Conservation (phyloP, 2,329 filamentous ascomycete genomes). For the Tolypocladium ovalisporum region DNA sequence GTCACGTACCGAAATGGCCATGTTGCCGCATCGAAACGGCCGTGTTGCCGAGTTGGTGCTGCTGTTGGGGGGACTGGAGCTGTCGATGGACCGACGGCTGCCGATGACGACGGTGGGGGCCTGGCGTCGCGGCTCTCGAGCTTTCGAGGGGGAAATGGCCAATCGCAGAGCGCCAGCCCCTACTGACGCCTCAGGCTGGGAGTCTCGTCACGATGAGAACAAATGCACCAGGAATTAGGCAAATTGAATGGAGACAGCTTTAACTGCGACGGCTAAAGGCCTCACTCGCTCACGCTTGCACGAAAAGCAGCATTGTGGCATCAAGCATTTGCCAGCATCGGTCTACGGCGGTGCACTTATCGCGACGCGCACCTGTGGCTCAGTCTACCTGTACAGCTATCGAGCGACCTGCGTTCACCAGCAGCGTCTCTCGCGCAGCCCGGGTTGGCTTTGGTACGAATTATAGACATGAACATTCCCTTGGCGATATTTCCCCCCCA, state of each 20-base stretch:
- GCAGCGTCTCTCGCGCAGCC: not conserved
- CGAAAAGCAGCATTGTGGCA: not conserved
- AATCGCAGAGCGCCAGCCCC: not conserved
- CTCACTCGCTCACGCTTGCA: not conserved
- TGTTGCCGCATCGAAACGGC: conserved; percentile 9
- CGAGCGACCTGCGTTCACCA: not conserved
- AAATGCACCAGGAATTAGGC: not conserved
- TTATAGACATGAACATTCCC: not conserved
- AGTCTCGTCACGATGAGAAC: not conserved
- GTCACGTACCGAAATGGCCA: conserved; percentile 13
- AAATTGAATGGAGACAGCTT: no score
- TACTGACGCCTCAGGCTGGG: not conserved
- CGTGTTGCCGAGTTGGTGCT: not conserved
- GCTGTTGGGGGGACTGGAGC: not conserved
- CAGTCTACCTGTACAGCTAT: no score
- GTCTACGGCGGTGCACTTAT: not conserved
- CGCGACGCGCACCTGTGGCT: not conserved
- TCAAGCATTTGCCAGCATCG: not conserved
- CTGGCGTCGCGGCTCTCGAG: not conserved
- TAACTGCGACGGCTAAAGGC: no score
- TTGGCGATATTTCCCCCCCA: no score
- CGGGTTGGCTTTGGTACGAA: not conserved
- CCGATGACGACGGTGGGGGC: conserved; percentile 1
- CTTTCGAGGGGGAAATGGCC: not conserved
- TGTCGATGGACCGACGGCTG: not conserved